A percentile compares a stretch with the other conserved stretches of the same genome.
These are phyloP conservation scores for Populus deltoides DNA, from an alignment of 345 rosid genomes.

Conservation along the genomic window DNA sequence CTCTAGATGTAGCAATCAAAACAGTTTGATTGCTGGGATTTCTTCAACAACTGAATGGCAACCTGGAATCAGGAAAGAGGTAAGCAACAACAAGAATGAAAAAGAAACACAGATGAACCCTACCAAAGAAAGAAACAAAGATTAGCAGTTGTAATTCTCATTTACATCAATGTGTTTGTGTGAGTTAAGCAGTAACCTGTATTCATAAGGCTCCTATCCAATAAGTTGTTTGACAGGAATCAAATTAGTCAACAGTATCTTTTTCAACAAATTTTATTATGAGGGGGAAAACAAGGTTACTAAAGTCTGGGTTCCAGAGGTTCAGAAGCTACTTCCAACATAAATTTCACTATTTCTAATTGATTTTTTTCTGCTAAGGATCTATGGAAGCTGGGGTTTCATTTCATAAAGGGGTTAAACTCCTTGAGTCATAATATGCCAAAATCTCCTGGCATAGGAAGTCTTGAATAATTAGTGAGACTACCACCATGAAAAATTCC, in stretches of 20 bases:
- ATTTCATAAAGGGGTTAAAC: neutral
- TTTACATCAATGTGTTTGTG: neutral
- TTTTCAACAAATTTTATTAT: neutral
- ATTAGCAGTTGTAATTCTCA: neutral
- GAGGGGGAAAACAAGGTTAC: neutral
- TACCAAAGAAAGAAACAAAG: neutral
- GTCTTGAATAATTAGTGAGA: neutral
- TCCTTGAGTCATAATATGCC: neutral
- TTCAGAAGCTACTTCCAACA: neutral
- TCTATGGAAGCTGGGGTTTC: neutral
- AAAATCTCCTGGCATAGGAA: neutral
- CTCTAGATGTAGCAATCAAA: slow-evolving; percentile 14
- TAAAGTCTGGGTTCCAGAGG: neutral
- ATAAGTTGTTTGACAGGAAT: neutral
- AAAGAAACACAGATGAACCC: neutral
- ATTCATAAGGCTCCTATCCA: neutral
- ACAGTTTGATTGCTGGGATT: neutral
- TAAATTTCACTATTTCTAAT: neutral
- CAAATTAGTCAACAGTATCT: neutral
- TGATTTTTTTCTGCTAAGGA: neutral
- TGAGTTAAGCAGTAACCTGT: neutral
- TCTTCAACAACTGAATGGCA: slow-evolving; percentile 10
- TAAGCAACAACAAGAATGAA: neutral
- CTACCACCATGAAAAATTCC: neutral
- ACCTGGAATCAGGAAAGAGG: slow-evolving; percentile 21